Conservation (phyloP, 2,329 filamentous ascomycete genomes). For the Trichoderma guizhouense region DNA sequence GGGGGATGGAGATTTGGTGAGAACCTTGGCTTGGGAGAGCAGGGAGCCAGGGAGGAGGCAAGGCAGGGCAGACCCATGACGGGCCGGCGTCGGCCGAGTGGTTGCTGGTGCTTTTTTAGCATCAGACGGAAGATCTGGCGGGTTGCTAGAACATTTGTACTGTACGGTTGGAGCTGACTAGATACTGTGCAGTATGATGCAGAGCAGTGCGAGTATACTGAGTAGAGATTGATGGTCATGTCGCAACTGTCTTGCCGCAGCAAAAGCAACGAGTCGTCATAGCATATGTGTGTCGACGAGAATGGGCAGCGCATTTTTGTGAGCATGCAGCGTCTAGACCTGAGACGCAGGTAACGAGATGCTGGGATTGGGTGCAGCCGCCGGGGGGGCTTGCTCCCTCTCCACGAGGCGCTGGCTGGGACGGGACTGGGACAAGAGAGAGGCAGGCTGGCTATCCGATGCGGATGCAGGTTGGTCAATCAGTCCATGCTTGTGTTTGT, state of each 20-base stretch:
- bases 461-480: background rate
- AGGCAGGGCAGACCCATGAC: constrained; percentile 1
- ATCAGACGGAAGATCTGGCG: background rate
- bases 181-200: no score
- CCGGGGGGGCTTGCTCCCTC: background rate
- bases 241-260: background rate
- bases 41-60: background rate
- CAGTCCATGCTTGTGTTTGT: background rate
- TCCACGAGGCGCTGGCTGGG: background rate
- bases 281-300: background rate
- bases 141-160: background rate
- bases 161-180: background rate
- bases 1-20: background rate
- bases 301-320: background rate
- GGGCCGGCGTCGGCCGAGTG: constrained; percentile 16
- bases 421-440: background rate
- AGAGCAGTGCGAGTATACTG: no score
- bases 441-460: background rate
- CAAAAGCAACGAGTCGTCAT: background rate
- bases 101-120: background rate
- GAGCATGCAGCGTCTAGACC: background rate
- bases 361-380: constrained; percentile 7
- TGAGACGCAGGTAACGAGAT: constrained; percentile 10
- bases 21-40: background rate
- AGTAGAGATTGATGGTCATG: no score